Evolutionary conservation across 192 early-diverging fungal genomes (phyloP).

Genomic region (Entomortierella parvispora): DNA sequence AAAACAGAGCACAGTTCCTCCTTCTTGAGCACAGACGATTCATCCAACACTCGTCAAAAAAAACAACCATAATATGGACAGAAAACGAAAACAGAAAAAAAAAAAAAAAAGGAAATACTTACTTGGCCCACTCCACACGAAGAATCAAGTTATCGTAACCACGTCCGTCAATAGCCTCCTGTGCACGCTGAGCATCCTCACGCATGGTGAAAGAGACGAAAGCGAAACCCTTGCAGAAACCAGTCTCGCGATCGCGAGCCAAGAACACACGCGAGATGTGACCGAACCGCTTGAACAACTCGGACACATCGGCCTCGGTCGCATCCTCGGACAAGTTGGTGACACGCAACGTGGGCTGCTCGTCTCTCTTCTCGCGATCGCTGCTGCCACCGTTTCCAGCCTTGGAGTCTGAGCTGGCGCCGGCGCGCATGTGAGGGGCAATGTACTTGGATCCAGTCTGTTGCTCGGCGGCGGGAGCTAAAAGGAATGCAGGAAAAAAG

Average conservation of each 20-base stretch:
- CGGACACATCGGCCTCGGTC: slow-evolving; percentile 87
- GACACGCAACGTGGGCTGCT: slow-evolving; percentile 84
- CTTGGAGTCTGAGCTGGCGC: slow-evolving; percentile 34
- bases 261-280: slow-evolving; percentile 85
- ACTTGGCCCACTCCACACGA: slow-evolving; percentile 86
- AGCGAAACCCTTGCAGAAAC: slow-evolving; percentile 93
- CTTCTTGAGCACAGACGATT: neutral
- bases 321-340: slow-evolving; percentile 97
- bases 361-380: slow-evolving; percentile 69
- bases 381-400: slow-evolving; percentile 58
- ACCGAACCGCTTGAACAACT: slow-evolving; percentile 91
- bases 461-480: slow-evolving; percentile 36
- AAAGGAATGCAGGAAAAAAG: neutral
- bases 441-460: slow-evolving; percentile 79
- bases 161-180: slow-evolving; percentile 90
- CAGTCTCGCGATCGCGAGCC: slow-evolving; percentile 85
- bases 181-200: slow-evolving; percentile 85
- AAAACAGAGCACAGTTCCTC: neutral
- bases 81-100: neutral
- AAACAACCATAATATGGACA: neutral
- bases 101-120: slow-evolving; percentile 9
- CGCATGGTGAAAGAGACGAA: slow-evolving; percentile 90
- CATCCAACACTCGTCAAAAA: neutral
- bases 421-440: slow-evolving; percentile 82
- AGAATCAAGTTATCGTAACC: slow-evolving; percentile 98